phyloP scores from a whole-genome alignment of 371 early-diverging fungal genomes.

The Smittium culicis region DNA sequence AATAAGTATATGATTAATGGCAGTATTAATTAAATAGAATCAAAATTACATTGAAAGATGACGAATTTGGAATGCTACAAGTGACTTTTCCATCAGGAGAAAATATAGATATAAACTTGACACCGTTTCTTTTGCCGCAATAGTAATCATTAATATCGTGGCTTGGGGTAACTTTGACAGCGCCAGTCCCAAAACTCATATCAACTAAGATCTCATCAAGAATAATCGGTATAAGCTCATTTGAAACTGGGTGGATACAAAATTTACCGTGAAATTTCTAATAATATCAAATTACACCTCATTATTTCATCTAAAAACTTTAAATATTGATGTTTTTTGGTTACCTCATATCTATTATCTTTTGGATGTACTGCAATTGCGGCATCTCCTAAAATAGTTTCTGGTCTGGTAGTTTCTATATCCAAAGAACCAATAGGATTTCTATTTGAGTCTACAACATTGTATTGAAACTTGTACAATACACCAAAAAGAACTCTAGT shows the following conservation, averaged over 20 bases:
- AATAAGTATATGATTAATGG: neutral
- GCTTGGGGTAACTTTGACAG: conserved; percentile 97
- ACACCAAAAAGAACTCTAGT: conserved; percentile 68
- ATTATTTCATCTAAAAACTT: neutral
- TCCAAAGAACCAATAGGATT: conserved; percentile 46
- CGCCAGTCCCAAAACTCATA: conserved; percentile 91
- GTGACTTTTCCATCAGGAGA: conserved; percentile 70
- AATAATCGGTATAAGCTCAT: conserved; percentile 73
- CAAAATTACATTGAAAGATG: conserved; percentile 43
- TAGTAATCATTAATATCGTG: conserved; percentile 95
- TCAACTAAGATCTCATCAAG: conserved; percentile 80
- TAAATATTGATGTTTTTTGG: neutral
- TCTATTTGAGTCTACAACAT: conserved; percentile 38
- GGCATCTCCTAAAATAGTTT: conserved; percentile 98
- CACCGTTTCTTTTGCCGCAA: conserved; percentile 71
- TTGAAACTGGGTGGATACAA: conserved; percentile 79
- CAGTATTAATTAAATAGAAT: neutral
- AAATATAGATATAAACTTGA: conserved; percentile 69
- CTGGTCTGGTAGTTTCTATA: conserved; percentile 96
- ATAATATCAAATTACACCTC: neutral
- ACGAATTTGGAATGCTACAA: conserved; percentile 36
- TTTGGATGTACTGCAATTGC: conserved; percentile 91
- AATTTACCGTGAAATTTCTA: conserved; percentile 60
- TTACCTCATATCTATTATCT: conserved; percentile 66
- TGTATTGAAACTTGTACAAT: conserved; percentile 50